These are phyloP conservation scores for Cryptosporidium tyzzeri DNA, from an alignment of 169 alveolate species.

Conservation along the genomic window DNA sequence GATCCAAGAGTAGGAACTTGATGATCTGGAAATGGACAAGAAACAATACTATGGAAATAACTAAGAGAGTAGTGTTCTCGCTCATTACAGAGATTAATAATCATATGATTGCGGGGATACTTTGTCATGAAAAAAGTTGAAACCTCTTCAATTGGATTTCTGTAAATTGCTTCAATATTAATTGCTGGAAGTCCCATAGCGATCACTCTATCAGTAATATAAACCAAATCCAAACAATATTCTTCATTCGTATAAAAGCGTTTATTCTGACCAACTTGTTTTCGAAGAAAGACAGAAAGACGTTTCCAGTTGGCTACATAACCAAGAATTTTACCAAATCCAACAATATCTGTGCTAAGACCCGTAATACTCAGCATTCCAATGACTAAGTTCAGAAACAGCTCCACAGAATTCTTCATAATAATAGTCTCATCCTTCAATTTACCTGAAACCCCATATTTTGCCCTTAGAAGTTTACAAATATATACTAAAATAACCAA, in stretches of 20 bases:
- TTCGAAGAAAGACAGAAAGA: constrained; percentile 36
- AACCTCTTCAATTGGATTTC: constrained; percentile 90
- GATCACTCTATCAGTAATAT: constrained; percentile 88
- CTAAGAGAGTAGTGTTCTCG: constrained; percentile 76
- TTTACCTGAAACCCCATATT: constrained; percentile 11
- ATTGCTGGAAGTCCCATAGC: constrained; percentile 93
- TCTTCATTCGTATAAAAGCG: constrained; percentile 58
- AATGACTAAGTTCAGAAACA: constrained; percentile 10
- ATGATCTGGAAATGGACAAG: constrained; percentile 87
- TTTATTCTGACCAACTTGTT: constrained; percentile 69
- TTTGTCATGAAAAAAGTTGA: constrained; percentile 84
- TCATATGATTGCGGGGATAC: constrained; percentile 85
- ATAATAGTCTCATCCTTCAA: constrained; percentile 16
- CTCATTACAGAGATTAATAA: constrained; percentile 89
- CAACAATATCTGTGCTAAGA: constrained; percentile 16
- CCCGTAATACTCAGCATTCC: constrained; percentile 16
- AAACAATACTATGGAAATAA: constrained; percentile 77
- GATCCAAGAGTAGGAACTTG: constrained; percentile 84
- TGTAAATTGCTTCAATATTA: constrained; percentile 85
- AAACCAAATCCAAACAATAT: constrained; percentile 86
- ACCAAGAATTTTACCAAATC: constrained; percentile 51
- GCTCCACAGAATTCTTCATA: constrained; percentile 30
- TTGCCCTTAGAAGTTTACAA: constrained; percentile 19
- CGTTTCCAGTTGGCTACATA: constrained; percentile 27
- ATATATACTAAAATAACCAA: constrained; percentile 13